Conservation (phyloP, 805 yeast genomes). For the Saturnispora serradocipensis region DNA sequence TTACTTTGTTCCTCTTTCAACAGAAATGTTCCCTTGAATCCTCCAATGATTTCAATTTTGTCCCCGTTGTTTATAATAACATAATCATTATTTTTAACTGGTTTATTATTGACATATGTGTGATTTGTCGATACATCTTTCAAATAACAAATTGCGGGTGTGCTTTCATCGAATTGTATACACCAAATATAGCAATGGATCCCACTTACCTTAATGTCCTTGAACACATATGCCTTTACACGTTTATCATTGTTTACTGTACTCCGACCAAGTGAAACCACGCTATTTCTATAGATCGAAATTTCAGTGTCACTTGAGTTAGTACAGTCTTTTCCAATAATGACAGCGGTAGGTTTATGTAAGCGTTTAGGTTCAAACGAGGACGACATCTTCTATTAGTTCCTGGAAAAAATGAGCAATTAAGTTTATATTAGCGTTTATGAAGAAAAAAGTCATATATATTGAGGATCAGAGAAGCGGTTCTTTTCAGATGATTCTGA, state of each 20-base stretch:
- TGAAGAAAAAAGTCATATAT: not conserved
- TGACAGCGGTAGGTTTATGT: not conserved
- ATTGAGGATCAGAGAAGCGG: not conserved
- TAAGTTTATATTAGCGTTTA: not conserved
- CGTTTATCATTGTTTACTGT: slow-evolving; percentile 17
- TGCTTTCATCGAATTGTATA: slow-evolving; percentile 37
- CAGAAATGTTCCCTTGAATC: slow-evolving; percentile 14
- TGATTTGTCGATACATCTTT: slow-evolving; percentile 47
- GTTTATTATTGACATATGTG: slow-evolving; percentile 32
- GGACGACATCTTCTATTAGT: not conserved
- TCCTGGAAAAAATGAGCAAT: not conserved
- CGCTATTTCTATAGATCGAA: slow-evolving; percentile 22
- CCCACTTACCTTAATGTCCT: slow-evolving; percentile 31
- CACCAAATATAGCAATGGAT: slow-evolving; percentile 34
- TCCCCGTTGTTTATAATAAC: slow-evolving; percentile 31
- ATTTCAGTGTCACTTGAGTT: slow-evolving; percentile 1
- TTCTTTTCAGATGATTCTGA: not conserved
- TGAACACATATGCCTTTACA: slow-evolving; percentile 2
- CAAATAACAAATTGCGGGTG: slow-evolving; percentile 39
- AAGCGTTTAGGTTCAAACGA: not conserved
- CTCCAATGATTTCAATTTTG: slow-evolving; percentile 29
- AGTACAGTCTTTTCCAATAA: not conserved
- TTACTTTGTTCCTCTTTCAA: slow-evolving; percentile 11
- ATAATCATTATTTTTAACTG: slow-evolving; percentile 23
- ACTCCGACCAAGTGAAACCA: slow-evolving; percentile 38